Base-by-base conservation (phyloP, 2,329 filamentous ascomycete genomes). In the Colletotrichum cuscutae region DNA sequence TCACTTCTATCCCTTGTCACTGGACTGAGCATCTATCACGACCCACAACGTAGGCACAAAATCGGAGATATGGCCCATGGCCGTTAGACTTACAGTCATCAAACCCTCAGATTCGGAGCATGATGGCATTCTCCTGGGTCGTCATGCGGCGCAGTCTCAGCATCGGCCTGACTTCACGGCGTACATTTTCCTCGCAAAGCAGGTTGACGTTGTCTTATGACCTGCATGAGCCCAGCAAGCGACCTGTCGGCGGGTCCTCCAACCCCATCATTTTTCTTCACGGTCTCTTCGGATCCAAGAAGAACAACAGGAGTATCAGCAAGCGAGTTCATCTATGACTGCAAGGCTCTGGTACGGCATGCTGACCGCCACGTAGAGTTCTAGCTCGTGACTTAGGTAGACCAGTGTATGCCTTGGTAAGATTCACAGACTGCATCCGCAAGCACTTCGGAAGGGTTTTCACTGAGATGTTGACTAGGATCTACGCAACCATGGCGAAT, bases 221-320 rank as follows among this genome's bases (percentile, higher is more conserved):
- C 77, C 84, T 93, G 56, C 91, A 95, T 79, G 84, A 89, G 77
- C 90, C 93, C 1, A 77, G 84, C 1, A 86, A 85, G 62, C 77
- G 77, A 7, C 75, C 68, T 54, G 80, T 82, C 2, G 81, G 83
- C 30, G 79, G 82, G 67, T 81, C 86, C 78, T 80, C 82, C 71
- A 82, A 84, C 52, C 94, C 95, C 2, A 94, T 98, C 75, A 84
- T 98, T 74, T 93, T 98, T 76, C 90, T 98, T 79, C 96, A 98
- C 81, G 96, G 97, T 1, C 87, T 98, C 12, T 98, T 98, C 79
- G 96, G 96, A 24, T 98, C 94, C 49, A 98, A 97, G 85, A 95
- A 94, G 85, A 98, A 98, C 81, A 98, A 98, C 81, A 88, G 95
- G 81, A 94, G 89, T 79, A 97, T 98, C 75, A 97, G 95, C 92